Base-by-base conservation (phyloP, 805 yeast genomes). In the Ogataea salicorniae region DNA sequence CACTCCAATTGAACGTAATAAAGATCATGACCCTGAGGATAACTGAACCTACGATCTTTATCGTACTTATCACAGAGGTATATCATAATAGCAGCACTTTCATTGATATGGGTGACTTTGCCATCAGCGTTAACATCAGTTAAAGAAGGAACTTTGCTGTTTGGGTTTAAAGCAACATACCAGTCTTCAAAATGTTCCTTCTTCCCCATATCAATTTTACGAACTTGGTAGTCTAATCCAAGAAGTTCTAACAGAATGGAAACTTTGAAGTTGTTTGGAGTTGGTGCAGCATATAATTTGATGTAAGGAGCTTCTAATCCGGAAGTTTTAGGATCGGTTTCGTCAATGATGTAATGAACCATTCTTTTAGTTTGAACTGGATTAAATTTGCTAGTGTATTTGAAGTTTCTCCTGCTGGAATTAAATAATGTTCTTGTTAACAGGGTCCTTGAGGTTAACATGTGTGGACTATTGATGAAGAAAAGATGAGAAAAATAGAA, bases 31-130 rank as follows among this genome's bases (percentile, higher is more conserved):
- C 69, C 71, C 6, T 58, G 51, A 26, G 63, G 66, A 50, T 63
- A 76, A 23, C 75, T 69, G 54, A 52, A 73, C 61, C 77, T 76
- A 50, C 72, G 60, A 9, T 78, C 79, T 45, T 63, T 73, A 58
- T 83, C 88, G 59, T 76, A 83, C 51, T 73, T 78, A 53, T 80
- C 85, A 46, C 77, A 79, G 37, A 83, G 61, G 59, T 80, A 83
- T 48, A 70, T 64, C 62, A 83, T 60, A 51, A 83, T 81, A 2
- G 87, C 85, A 33, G 77, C 87, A 34, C 82, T 72, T 64, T 83
- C 87, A 54, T 74, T 73, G 26, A 83, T 58, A 20, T 75, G 66
- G 31, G 70, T 69, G 7, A 61, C 61, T 37, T 74, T 62, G 4
- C 80, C 82, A 5, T 73, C 68, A 34, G 60, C 57, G 37, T 62